Conservation (phyloP, 371 early-diverging fungal genomes). For the Zychaea mexicana region DNA sequence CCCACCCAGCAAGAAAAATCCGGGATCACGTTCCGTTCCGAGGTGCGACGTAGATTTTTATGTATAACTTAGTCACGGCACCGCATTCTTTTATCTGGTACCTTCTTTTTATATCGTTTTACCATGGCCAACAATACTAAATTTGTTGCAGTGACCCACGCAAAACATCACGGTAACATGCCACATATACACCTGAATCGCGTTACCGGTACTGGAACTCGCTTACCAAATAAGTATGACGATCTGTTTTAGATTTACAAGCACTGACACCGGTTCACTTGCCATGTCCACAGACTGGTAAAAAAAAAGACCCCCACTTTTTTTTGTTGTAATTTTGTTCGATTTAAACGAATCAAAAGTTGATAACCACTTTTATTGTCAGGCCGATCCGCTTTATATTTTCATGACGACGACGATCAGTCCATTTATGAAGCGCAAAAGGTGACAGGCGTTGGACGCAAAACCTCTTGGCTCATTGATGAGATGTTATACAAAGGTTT, state of each 20-base stretch:
- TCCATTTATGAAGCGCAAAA: slow-evolving; percentile 7
- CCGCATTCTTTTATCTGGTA: too few species aligned
- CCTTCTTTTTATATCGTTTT: too few species aligned
- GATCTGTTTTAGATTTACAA: background rate
- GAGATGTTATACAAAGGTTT: slow-evolving; percentile 9
- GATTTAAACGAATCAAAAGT: background rate
- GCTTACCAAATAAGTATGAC: background rate
- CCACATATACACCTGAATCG: background rate
- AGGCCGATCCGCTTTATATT: slow-evolving; percentile 2
- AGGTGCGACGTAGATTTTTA: too few species aligned
- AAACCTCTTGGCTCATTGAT: slow-evolving; percentile 13
- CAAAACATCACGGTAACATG: background rate
- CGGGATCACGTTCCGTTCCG: too few species aligned
- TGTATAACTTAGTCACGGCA: too few species aligned
- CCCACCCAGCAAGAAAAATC: too few species aligned
- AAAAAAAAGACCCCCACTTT: background rate
- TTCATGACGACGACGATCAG: background rate
- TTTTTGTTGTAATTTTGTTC: background rate
- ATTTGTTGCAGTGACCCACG: background rate
- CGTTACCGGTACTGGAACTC: too few species aligned
- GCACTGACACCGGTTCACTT: slow-evolving; percentile 4
- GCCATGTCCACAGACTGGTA: slow-evolving; percentile 16
- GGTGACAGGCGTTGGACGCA: slow-evolving; percentile 11
- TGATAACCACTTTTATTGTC: background rate
- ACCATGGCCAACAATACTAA: background rate